These are phyloP conservation scores for Gryganskiella cystojenkinii DNA, from an alignment of 192 early-diverging fungal genomes.

Conservation along the genomic window DNA sequence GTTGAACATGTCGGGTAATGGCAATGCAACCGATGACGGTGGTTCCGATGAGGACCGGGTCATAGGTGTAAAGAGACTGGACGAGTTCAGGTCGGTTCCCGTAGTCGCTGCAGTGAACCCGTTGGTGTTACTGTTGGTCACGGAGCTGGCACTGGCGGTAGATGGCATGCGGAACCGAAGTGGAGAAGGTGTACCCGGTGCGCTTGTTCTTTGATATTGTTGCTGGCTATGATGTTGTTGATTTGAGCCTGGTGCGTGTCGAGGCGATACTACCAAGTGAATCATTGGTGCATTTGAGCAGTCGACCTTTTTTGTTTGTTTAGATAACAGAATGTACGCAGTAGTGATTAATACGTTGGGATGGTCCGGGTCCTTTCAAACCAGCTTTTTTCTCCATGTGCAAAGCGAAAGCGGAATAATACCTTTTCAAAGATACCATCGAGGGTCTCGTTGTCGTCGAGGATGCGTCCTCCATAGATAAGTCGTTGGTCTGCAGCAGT, in stretches of 20 bases:
- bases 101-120: conserved; percentile 3
- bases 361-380: not conserved
- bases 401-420: not conserved
- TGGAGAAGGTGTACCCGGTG: conserved; percentile 16
- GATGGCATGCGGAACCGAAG: conserved; percentile 14
- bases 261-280: conserved; percentile 35
- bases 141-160: not conserved
- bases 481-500: conserved; percentile 29
- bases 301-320: too few relatives aligned
- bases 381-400: not conserved
- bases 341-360: not conserved
- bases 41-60: too few relatives aligned
- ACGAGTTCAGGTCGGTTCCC: not conserved
- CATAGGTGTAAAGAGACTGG: too few relatives aligned
- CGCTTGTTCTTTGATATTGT: not conserved
- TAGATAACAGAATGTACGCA: not conserved
- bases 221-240: conserved; percentile 14
- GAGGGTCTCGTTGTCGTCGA: conserved; percentile 35
- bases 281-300: conserved; percentile 28
- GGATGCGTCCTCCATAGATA: conserved; percentile 42
- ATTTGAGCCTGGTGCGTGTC: not conserved
- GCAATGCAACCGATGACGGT: not conserved
- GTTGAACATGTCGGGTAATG: not conserved
- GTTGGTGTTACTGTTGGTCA: not conserved
- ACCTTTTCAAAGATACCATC: conserved; percentile 45